phyloP scores from a whole-genome alignment of 2,329 filamentous ascomycete species.

The Hypoxylon sp. region DNA sequence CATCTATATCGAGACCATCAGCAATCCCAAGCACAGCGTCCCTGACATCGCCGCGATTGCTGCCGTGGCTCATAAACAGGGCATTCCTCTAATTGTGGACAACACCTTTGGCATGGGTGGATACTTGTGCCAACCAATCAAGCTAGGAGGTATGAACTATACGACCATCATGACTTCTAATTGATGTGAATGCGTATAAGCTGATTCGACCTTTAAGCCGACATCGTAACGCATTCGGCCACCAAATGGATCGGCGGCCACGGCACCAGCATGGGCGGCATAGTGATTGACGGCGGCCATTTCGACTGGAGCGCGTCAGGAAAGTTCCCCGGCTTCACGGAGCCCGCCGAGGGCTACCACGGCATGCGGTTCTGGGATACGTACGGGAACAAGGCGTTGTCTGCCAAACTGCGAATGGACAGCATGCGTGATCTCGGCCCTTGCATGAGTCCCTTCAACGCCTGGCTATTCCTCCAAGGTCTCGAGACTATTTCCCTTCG shows the following conservation, averaged over 20 bases:
- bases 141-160: constrained; percentile 58
- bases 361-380: constrained; percentile 76
- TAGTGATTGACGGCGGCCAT: constrained; percentile 73
- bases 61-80: constrained; percentile 60
- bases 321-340: constrained; percentile 74
- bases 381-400: constrained; percentile 70
- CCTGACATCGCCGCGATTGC: constrained; percentile 73
- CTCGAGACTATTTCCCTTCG: constrained; percentile 74
- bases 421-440: constrained; percentile 73
- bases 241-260: constrained; percentile 81
- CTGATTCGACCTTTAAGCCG: constrained; percentile 51
- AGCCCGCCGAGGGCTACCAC: constrained; percentile 73
- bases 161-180: neutral
- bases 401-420: constrained; percentile 73
- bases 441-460: constrained; percentile 74
- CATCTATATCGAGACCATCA: constrained; percentile 47
- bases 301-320: constrained; percentile 76
- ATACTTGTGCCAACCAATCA: constrained; percentile 70
- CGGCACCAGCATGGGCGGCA: constrained; percentile 73
- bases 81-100: constrained; percentile 58
- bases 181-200: constrained; percentile 8
- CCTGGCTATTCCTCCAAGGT: constrained; percentile 74
- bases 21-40: constrained; percentile 52
- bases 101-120: constrained; percentile 78
- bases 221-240: constrained; percentile 75